A percentile compares a stretch with the other conserved stretches of the same genome.
These are phyloP conservation scores for Theobroma grandiflorum DNA, from an alignment of 441 rosid species.

Conservation along the genomic window DNA sequence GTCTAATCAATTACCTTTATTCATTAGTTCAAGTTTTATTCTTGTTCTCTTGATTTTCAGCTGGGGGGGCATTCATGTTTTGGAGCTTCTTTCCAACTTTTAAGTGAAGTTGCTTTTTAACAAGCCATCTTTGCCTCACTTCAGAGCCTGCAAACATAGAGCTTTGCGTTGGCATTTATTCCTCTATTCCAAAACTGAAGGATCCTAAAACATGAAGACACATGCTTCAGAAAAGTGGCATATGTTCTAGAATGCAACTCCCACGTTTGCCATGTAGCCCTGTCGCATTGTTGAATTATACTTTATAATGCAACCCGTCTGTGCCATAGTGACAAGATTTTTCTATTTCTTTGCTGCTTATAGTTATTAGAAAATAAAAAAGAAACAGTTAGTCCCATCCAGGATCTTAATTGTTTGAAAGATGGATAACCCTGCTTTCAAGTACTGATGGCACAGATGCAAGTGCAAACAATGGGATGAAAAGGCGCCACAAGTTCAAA, in stretches of 20 bases:
- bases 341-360: neutral
- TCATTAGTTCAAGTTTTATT: conserved; percentile 25
- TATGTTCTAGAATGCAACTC: neutral
- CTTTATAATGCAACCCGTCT: neutral
- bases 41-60: conserved; percentile 52
- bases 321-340: neutral
- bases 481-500: conserved; percentile 24
- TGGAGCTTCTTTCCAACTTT: conserved; percentile 26
- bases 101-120: conserved; percentile 24
- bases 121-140: conserved; percentile 41
- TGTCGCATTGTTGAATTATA: neutral
- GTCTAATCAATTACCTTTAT: conserved; percentile 31
- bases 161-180: conserved; percentile 29
- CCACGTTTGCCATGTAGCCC: neutral
- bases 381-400: neutral
- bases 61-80: conserved; percentile 45
- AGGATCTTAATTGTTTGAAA: neutral
- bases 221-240: conserved; percentile 25
- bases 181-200: conserved; percentile 11
- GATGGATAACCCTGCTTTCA: neutral
- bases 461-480: conserved; percentile 20
- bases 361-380: neutral
- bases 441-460: neutral
- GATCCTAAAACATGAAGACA: conserved; percentile 27
- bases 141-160: conserved; percentile 36